Evolutionary conservation across 2,329 filamentous ascomycete genomes (phyloP), one percentile per base, ranked within the genome.

Genomic region (Penicillium sp.): DNA sequence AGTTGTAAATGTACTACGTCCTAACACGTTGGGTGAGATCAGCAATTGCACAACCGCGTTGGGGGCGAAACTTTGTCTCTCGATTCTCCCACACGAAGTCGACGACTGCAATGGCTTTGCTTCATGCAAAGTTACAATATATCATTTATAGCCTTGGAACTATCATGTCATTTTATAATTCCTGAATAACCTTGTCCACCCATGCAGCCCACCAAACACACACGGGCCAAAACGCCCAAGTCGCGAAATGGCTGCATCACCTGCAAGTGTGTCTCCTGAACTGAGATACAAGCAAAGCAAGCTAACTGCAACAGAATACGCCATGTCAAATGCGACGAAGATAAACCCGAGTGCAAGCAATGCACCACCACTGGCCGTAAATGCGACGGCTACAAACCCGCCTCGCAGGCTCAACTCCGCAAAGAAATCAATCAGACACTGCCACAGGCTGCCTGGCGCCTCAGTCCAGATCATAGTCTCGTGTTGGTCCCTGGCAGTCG

Each of bases 271-370:
- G 72, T 22, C 11, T 37, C 14, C n/a, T 12, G 11, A 4, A 12
- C 15, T n/a, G n/a, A 33, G 12, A 22, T 9, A 5, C 5, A 5
- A 9, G 18, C 5, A 22, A 10, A 11, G 2, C 15, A n/a, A n/a
- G n/a, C n/a, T n/a, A n/a, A n/a, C 6, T 13, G 16, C 5, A 7
- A 14, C 37, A 76, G 73, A 57, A 68, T 74, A 20, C 71, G 74
- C 34, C 72, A 74, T 39, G 69, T 77, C 36, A 77, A 77, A 54
- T 83, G 79, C 57, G 79, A 82, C 56, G 79, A 83, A 60, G 67
- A 61, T 45, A 74, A 79, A 37, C 79, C 79, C 51, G 51, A 52
- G 11, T 84, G 80, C 60, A 66, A 70, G 8, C 44, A 44, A 17
- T 50, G 48, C 20, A 42, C 30, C 3, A 34, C 30, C 17, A 36